Evolutionary conservation across 352 stramenopile species (phyloP).

Genomic region (Phytophthora parvispora): DNA sequence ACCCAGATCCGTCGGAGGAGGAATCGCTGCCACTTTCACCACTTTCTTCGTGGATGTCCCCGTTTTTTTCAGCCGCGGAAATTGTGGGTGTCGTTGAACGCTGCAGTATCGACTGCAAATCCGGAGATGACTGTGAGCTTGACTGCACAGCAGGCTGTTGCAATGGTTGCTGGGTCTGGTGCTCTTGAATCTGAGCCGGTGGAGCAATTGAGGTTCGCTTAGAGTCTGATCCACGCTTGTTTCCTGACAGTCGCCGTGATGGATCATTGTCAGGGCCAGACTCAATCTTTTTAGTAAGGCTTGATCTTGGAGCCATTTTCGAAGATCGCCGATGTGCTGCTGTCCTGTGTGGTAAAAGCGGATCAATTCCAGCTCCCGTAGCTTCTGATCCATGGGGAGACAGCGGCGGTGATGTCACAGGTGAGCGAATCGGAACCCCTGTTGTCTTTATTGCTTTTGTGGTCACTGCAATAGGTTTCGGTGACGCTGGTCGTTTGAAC

Average conservation of each 20-base stretch:
- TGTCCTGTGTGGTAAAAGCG: conserved; percentile 15
- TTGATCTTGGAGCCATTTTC: conserved; percentile 23
- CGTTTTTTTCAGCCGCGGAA: not conserved
- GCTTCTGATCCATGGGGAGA: not conserved
- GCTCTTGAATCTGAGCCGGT: not conserved
- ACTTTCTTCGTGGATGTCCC: conserved; percentile 9
- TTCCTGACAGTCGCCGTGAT: conserved; percentile 9
- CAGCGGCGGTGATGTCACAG: not conserved
- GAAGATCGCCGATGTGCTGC: conserved; percentile 18
- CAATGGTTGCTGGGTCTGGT: not conserved
- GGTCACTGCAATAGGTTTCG: not conserved
- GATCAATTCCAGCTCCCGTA: conserved; percentile 1
- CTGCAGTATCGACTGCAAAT: not conserved
- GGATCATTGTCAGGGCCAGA: not conserved
- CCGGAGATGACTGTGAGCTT: not conserved
- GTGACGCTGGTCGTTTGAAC: not conserved
- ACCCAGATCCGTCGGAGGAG: conserved; percentile 6
- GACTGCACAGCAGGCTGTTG: not conserved
- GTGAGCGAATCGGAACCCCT: conserved; percentile 1
- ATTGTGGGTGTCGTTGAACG: not conserved
- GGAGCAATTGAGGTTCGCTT: conserved; percentile 10
- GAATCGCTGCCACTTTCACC: conserved; percentile 18
- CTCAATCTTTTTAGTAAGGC: conserved; percentile 22
- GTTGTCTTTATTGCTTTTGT: conserved; percentile 2
- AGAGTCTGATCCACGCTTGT: conserved; percentile 15